These are phyloP conservation scores for Nemania abortiva DNA, from an alignment of 2,329 filamentous ascomycete genomes.

Conservation along the genomic window DNA sequence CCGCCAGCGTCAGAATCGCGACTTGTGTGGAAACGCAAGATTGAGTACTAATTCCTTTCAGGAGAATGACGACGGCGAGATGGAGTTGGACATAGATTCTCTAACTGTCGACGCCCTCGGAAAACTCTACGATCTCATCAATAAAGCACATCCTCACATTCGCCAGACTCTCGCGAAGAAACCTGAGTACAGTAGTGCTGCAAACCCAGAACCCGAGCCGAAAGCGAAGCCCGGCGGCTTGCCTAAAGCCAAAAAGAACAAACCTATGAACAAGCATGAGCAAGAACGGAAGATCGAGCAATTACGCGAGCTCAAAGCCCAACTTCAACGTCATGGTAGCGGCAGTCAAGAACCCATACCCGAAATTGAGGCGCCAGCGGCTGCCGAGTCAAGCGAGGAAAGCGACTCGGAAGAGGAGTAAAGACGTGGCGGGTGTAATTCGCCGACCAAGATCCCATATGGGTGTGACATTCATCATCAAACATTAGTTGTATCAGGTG, in stretches of 20 bases:
- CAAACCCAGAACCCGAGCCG: slow-evolving; percentile 44
- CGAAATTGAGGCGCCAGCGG: slow-evolving; percentile 42
- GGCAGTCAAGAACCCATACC: slow-evolving; percentile 55
- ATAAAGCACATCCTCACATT: slow-evolving; percentile 55
- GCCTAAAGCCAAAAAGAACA: slow-evolving; percentile 76
- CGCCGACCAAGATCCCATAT: background rate
- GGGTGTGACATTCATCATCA: slow-evolving; percentile 14
- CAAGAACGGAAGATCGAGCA: slow-evolving; percentile 76
- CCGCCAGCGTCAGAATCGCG: background rate
- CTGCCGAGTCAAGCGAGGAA: slow-evolving; percentile 48
- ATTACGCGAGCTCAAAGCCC: slow-evolving; percentile 70
- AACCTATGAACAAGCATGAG: slow-evolving; percentile 80
- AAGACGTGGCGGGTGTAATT: background rate
- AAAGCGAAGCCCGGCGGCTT: slow-evolving; percentile 51
- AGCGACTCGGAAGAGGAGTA: slow-evolving; percentile 51
- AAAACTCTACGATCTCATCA: slow-evolving; percentile 61
- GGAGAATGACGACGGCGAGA: slow-evolving; percentile 70
- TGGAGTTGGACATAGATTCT: slow-evolving; percentile 71
- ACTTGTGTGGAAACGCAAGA: background rate
- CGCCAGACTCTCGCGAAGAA: slow-evolving; percentile 52
- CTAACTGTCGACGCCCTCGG: slow-evolving; percentile 67
- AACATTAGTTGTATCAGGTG: slow-evolving; percentile 17
- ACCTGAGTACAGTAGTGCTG: slow-evolving; percentile 46
- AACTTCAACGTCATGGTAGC: slow-evolving; percentile 60
- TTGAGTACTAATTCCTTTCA: slow-evolving; percentile 46